phyloP scores from a whole-genome alignment of 2,329 filamentous ascomycete species.

The Fusarium floridanum region DNA sequence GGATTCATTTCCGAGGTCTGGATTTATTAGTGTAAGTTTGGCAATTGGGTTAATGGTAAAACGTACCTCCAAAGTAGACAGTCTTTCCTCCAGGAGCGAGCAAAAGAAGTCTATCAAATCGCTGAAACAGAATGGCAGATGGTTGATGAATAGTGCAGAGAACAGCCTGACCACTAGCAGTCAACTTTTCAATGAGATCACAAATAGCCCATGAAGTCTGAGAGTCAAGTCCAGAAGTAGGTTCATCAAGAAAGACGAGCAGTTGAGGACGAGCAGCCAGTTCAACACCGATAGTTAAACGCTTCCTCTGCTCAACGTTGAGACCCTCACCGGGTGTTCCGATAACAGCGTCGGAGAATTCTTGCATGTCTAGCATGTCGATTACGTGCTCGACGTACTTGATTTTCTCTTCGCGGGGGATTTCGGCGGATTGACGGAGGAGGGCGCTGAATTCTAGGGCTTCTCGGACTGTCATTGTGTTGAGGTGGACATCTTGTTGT shows the following conservation, averaged over 20 bases:
- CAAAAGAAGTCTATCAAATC: slow-evolving; percentile 67
- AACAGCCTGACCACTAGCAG: slow-evolving; percentile 59
- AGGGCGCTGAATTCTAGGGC: slow-evolving; percentile 71
- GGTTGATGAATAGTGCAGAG: slow-evolving; percentile 64
- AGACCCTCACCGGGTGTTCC: slow-evolving; percentile 64
- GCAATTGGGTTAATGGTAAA: accelerated
- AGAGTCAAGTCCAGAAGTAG: slow-evolving; percentile 80
- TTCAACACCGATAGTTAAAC: slow-evolving; percentile 82
- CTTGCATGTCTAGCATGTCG: slow-evolving; percentile 58
- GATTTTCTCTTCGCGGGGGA: slow-evolving; percentile 53
- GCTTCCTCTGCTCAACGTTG: slow-evolving; percentile 61
- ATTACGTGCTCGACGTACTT: slow-evolving; percentile 49
- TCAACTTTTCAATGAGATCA: slow-evolving; percentile 76
- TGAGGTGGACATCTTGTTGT: slow-evolving; percentile 78
- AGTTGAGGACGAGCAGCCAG: slow-evolving; percentile 79
- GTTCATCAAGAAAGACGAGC: slow-evolving; percentile 82
- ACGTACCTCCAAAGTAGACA: slow-evolving; percentile 65
- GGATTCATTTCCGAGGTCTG: slow-evolving; percentile 56
- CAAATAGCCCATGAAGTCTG: slow-evolving; percentile 83
- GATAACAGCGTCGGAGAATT: slow-evolving; percentile 76
- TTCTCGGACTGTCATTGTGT: slow-evolving; percentile 73
- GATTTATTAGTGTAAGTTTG: accelerated
- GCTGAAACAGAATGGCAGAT: slow-evolving; percentile 58
- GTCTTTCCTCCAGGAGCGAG: slow-evolving; percentile 69
- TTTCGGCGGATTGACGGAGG: slow-evolving; percentile 73